Evolutionary conservation across 148 eudicot genomes (phyloP), one percentile per base, ranked within the genome.

Genomic region (Amaranthus hypochondriacus): DNA sequence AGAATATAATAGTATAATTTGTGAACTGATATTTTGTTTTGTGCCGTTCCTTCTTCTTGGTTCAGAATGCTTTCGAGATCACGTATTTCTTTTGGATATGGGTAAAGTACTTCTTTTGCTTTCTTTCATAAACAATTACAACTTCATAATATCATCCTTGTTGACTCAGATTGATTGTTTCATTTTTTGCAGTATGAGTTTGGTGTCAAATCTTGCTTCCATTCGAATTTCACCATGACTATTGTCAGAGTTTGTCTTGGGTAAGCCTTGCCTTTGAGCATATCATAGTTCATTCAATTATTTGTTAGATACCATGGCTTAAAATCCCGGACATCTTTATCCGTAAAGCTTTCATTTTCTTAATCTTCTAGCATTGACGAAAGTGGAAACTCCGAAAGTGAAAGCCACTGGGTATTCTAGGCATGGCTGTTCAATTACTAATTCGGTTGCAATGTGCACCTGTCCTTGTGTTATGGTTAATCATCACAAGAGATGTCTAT

Each of bases 11-110:
- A 28, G 39, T 48, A 28, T 28, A 51, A 50, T 3, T 12, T 61
- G 3, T 18, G 57, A 7, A 72, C 67, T 7, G 54, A 47, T 43
- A 57, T 42, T 53, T 9, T 5, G 9, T 48, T 11, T 11, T 56
- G 56, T 62, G 48, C 14, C 9, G 4, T 8, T 48, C 39, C 39
- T 28, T 28, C 39, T 69, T 21, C 70, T 11, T 13, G 53, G 47
- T 75, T 13, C 94, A 93, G 98, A 93, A 93, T 73, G 93, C 98
- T 18, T 93, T 93, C 53, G 92, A 90, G 79, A 85, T 93, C 63
- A 93, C 92, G 12, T 85, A 86, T 79, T 86, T 90, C 88, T 68
- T 90, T 43, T 90, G 98, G 98, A 89, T 85, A 67, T 73, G 84
- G 94, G 98, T 93, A 87, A 84, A 7, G 7, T 71, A 10, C 51